Evolutionary conservation across 2,329 filamentous ascomycete genomes (phyloP), one percentile per base, ranked within the genome.

Genomic region (Waltergamsia citrina): DNA sequence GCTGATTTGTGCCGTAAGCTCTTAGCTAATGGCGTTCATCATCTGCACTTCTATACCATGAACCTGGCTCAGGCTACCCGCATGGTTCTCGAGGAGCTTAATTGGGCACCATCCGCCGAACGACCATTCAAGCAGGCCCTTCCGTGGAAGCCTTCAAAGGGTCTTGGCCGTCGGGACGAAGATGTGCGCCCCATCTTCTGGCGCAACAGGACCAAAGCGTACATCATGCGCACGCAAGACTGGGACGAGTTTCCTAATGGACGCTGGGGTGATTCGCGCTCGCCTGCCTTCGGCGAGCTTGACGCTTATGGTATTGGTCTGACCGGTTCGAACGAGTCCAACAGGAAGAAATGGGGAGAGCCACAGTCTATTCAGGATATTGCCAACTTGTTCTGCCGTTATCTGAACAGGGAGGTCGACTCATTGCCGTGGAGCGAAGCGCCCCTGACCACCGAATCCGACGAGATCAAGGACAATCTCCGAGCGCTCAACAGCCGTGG

Each of bases 161-260:
- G 81, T 29, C 74, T 94, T 43, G 85, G 87, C 34, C 79, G 92
- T 31, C 76, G 90, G 49, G 85, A 85, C 31, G 92, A 98, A 62
- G 94, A 95, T 51, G 92, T 98, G 28, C 85, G 92, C 34, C 92
- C 92, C 22, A 94, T 98, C 46, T 98, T 98, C 71, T 98, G 92
- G 92, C 81, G 90, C 48, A 95, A 96, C 62, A 78, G 92, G 38
- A 92, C 94, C 61, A 87, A 92, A 53, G 94, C 88, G 4, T 98
- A 98, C 50, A 80, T 98, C 36, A 79, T 86, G 36, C 85, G 92
- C 36, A 98, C 92, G 1, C 88, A 95, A 54, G 90, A 95, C 47
- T 98, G 92, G 92, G 92, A 98, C 50, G 92, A 98, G 57, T 98
- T 95, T 49, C 92, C 92, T 36, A 98, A 98, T 67, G 92, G 92